Base-by-base conservation (phyloP, 1,284 basidiomycete genomes). In the Phellopilus nigrolimitatus region DNA sequence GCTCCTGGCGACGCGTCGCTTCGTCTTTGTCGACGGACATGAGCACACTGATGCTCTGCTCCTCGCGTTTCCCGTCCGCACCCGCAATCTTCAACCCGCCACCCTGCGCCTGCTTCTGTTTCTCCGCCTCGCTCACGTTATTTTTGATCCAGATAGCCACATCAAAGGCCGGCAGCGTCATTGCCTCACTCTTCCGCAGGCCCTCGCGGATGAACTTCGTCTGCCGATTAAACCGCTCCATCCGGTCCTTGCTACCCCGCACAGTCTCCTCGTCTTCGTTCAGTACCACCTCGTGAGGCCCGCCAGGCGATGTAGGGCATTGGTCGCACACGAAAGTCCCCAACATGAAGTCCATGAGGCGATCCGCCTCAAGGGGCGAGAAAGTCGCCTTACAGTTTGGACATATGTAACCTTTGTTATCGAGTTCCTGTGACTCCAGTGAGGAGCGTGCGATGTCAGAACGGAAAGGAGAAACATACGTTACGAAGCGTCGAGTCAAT, bases 341-440 rank as follows among this genome's bases (percentile, higher is more conserved):
- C 5, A 67, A 70, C 31, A 67, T 57, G 57, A 83, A 82, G 64
- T 95, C 88, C 71, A 89, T 80, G 47, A 95, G 70, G 56, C 81
- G 84, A 62, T 90, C 84, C 30, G 88, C 88, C 58, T 98, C 94
- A 6, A 99, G 75, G 0, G 91, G 84, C 1, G 88, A 82, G 67
- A 91, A 99, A 0, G 82, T 82, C 62, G 85, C 84, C 57, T 80
- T 80, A 71, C 95, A 99, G 56, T 84, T 80, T 0, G 94, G 88
- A 66, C 95, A 99, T 45, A 97, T 82, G 67, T 95, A 99, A 9
- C 95, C 97, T 67, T 95, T 91, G 65, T 93, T 91, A 59, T 95
- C 92, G 51, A 97, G 82, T 71, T 95, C 91, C 91, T 95, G 62
- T 46, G 43, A 42, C 53, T 19, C 36, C 51, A 24, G 33, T 54